Evolutionary conservation across 2,329 filamentous ascomycete species (phyloP), one percentile per base, ranked within the genome.

Genomic region (Epichloe bromicola): DNA sequence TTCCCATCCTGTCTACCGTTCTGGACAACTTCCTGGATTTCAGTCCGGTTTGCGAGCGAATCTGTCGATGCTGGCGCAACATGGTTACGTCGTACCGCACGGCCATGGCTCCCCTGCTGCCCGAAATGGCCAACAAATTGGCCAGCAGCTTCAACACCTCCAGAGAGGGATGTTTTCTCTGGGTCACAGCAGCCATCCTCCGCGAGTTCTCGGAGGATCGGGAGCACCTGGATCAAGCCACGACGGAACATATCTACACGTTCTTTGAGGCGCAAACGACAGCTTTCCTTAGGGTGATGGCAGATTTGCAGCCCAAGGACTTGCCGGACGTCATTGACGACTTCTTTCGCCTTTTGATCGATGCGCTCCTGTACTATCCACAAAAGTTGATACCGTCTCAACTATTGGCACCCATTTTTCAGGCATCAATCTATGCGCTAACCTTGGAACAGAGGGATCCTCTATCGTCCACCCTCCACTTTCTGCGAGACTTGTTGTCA

Each of bases 11-110:
- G 53, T 82, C 87, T 8, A 88, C 86, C 7, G 86, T 98, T 54
- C 77, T 94, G 51, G 86, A 94, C 61, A 91, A 84, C 63, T 98
- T 97, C 65, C 79, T 90, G 55, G 74, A 78, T 59, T 96, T 90
- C 59, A 77, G 83, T 14, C 91, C 93, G 3, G 94, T 98, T 53
- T 85, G 94, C 57, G 93, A 98, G 72, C 79, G 91, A 41, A 81
- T 98, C 26, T 97, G 91, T 68, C 82, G 91, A 55, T 96, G 88
- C 73, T 98, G 91, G 89, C 82, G 94, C 56, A 86, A 91, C 65
- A 96, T 97, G 87, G 81, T 98, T 39, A 88, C 97, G 53, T 95
- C 90, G 0, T 97, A 97, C 67, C 82, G 93, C 57, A 93, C 85
- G 2, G 86, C 86, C 48, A 95, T 94, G 74, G 80, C 85, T 14